Conservation (phyloP, 805 yeast species). For the Dipodascus geniculatus region DNA sequence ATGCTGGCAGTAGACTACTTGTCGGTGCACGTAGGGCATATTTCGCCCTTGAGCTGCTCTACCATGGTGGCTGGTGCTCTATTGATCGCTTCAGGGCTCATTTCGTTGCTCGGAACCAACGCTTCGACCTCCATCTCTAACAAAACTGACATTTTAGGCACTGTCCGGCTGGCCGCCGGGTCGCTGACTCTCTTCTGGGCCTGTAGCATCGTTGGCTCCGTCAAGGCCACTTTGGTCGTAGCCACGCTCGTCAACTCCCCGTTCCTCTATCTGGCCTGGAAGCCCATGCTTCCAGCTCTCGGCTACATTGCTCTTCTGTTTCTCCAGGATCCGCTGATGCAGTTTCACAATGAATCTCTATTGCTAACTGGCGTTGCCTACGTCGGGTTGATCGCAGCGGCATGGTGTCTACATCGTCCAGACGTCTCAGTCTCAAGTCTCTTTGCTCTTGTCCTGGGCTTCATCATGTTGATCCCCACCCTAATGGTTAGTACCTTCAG, state of each 20-base stretch:
- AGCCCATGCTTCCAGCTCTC: constrained; percentile 7
- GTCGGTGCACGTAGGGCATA: constrained; percentile 6
- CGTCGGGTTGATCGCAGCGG: constrained; percentile 9
- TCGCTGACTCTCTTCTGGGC: constrained; percentile 13
- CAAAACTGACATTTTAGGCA: constrained; percentile 7
- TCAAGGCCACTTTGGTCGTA: constrained; percentile 12
- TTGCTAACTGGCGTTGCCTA: constrained; percentile 10
- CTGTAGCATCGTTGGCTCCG: constrained; percentile 15
- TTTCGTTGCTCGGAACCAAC: constrained; percentile 10
- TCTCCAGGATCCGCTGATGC: constrained; percentile 6
- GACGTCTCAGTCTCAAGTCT: constrained; percentile 5
- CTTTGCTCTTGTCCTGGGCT: constrained; percentile 8
- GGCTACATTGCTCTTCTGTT: constrained; percentile 7
- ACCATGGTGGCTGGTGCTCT: constrained; percentile 16
- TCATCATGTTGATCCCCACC: constrained; percentile 12
- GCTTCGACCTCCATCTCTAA: background rate
- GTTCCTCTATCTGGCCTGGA: constrained; percentile 2
- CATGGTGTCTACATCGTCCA: constrained; percentile 5
- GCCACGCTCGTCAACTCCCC: constrained; percentile 14
- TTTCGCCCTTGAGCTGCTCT: constrained; percentile 7
- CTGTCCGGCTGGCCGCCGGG: constrained; percentile 12
- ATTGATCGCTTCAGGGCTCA: constrained; percentile 14
- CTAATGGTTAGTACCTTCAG: constrained; percentile 6
- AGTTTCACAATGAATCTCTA: background rate
- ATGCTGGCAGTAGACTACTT: constrained; percentile 18